phyloP scores from a whole-genome alignment of 2,329 filamentous ascomycete genomes.

The Xylaria sp. region DNA sequence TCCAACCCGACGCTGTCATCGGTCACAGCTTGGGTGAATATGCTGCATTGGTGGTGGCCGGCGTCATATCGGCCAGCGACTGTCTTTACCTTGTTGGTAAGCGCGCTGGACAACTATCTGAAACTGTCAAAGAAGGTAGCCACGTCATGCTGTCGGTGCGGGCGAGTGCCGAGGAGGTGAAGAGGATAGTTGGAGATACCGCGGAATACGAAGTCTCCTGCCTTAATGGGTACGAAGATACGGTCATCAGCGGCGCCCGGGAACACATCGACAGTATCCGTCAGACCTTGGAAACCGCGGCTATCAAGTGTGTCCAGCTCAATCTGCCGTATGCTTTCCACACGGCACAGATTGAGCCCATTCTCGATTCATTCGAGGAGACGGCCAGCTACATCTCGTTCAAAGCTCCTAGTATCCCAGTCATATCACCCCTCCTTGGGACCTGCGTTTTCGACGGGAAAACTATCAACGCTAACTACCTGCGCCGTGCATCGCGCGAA shows the following conservation, averaged over 20 bases:
- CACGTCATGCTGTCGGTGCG: constrained; percentile 57
- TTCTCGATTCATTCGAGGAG: constrained; percentile 58
- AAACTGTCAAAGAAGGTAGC: constrained; percentile 59
- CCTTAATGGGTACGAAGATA: constrained; percentile 71
- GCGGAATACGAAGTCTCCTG: constrained; percentile 58
- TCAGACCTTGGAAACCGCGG: constrained; percentile 45
- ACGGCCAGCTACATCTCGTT: constrained; percentile 54
- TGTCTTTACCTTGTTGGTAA: constrained; percentile 69
- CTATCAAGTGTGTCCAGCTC: constrained; percentile 39
- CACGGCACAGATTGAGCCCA: constrained; percentile 61
- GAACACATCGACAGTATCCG: constrained; percentile 38
- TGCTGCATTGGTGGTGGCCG: constrained; percentile 67
- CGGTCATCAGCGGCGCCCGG: constrained; percentile 60
- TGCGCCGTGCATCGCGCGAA: constrained; percentile 63
- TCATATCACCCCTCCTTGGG: constrained; percentile 68
- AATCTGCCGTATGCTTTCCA: constrained; percentile 66
- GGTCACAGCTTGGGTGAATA: constrained; percentile 72
- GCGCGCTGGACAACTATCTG: constrained; percentile 63
- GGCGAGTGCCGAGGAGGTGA: constrained; percentile 50
- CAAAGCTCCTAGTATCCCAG: constrained; percentile 55
- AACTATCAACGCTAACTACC: constrained; percentile 58
- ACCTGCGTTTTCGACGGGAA: constrained; percentile 57
- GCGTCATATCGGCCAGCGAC: constrained; percentile 67
- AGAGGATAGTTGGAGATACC: constrained; percentile 48
- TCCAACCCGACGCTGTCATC: constrained; percentile 53